Evolutionary conservation across 306 rosid species (phyloP).

Genomic region (Geum urbanum): DNA sequence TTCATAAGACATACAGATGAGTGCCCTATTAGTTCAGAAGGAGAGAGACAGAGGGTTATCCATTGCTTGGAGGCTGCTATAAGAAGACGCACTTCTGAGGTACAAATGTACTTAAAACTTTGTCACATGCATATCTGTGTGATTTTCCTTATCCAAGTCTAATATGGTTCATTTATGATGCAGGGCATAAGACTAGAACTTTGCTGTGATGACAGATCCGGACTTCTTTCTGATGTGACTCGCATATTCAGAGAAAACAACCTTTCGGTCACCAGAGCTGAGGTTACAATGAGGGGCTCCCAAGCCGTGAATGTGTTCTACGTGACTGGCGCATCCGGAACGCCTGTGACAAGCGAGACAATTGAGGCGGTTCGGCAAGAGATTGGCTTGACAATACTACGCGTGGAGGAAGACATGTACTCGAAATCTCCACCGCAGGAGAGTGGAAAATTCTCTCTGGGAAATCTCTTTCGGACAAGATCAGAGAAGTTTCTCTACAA

Average conservation of each 20-base stretch:
- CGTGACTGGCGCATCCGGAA: conserved; percentile 79
- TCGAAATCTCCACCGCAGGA: conserved; percentile 52
- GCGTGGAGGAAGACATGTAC: conserved; percentile 48
- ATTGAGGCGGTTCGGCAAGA: conserved; percentile 84
- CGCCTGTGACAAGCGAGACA: conserved; percentile 70
- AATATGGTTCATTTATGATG: conserved; percentile 11
- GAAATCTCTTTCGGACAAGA: conserved; percentile 64
- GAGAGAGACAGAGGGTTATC: conserved; percentile 90
- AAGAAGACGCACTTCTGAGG: conserved; percentile 82
- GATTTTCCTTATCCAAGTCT: neutral
- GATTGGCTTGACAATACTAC: conserved; percentile 66
- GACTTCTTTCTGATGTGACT: conserved; percentile 89
- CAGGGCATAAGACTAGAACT: conserved; percentile 92
- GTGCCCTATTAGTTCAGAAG: conserved; percentile 78
- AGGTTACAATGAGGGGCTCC: conserved; percentile 75
- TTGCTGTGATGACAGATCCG: conserved; percentile 76
- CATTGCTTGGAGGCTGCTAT: conserved; percentile 95
- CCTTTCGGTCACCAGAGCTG: conserved; percentile 84
- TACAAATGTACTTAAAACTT: conserved; percentile 17
- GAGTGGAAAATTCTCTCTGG: conserved; percentile 59
- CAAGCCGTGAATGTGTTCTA: conserved; percentile 83
- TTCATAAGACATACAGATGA: conserved; percentile 89
- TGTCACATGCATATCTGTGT: neutral
- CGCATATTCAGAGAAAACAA: conserved; percentile 96
- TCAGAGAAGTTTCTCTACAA: conserved; percentile 86